phyloP scores from a whole-genome alignment of 768 basidiomycete genomes.

The Mycena haematopus region DNA sequence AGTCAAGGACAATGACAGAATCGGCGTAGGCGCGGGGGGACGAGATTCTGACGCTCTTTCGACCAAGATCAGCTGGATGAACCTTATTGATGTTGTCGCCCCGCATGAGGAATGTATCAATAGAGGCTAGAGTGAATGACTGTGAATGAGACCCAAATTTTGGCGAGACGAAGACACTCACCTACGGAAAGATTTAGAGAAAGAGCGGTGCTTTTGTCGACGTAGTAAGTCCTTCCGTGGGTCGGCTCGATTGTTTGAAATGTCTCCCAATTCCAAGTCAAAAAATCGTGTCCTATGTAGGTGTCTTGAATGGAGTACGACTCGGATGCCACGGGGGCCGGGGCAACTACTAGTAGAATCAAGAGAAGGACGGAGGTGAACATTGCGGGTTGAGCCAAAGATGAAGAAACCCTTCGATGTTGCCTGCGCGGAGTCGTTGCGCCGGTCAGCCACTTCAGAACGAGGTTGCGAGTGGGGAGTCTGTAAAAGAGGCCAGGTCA shows the following conservation, averaged over 20 bases:
- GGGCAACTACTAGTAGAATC: slow-evolving; percentile 2
- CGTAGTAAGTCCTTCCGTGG: slow-evolving; percentile 68
- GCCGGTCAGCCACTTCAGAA: no score
- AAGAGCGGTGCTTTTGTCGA: slow-evolving; percentile 51
- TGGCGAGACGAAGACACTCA: slow-evolving; percentile 31
- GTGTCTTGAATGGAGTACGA: slow-evolving; percentile 31
- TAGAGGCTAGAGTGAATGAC: slow-evolving; percentile 37
- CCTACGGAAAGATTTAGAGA: slow-evolving; percentile 53
- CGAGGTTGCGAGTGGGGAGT: no score
- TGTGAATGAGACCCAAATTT: not conserved
- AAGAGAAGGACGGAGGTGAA: slow-evolving; percentile 16
- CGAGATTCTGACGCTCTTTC: slow-evolving; percentile 61
- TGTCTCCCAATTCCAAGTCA: slow-evolving; percentile 58
- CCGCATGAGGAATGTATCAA: slow-evolving; percentile 61
- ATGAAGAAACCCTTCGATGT: slow-evolving; percentile 7
- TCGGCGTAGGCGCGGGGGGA: slow-evolving; percentile 54
- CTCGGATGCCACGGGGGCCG: slow-evolving; percentile 2
- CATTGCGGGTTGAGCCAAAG: slow-evolving; percentile 19
- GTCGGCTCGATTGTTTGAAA: slow-evolving; percentile 57
- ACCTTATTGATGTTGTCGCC: slow-evolving; percentile 54
- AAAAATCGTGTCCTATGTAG: slow-evolving; percentile 47
- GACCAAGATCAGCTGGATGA: slow-evolving; percentile 47
- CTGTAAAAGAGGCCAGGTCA: no score
- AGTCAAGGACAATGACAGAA: slow-evolving; percentile 55
- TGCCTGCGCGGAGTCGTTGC: no score